Evolutionary conservation across 306 rosid species (phyloP).

Genomic region (Argentina anserina): DNA sequence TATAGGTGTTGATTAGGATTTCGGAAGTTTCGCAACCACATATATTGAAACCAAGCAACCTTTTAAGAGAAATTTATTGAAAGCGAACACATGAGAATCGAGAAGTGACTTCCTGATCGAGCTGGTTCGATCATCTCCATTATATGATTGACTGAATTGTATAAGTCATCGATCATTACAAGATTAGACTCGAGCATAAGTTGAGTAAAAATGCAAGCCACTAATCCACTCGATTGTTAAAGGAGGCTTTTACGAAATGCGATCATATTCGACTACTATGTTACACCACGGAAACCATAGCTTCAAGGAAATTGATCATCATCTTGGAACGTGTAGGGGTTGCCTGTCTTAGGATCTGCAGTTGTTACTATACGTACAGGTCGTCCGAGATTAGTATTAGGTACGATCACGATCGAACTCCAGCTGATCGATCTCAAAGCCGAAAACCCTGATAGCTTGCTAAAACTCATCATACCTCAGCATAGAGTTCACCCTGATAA

Average conservation of each 20-base stretch:
- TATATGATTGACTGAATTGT: not conserved
- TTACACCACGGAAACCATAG: not conserved
- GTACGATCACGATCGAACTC: too few species aligned
- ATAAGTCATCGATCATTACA: not conserved
- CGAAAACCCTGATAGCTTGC: not conserved
- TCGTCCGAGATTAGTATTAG: too few species aligned
- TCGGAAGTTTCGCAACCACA: not conserved
- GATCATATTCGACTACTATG: not conserved
- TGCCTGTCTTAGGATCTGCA: not conserved
- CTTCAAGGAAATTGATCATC: not conserved
- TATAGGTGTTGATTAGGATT: not conserved
- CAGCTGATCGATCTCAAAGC: not conserved
- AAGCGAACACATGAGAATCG: not conserved
- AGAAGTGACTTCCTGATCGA: too few species aligned
- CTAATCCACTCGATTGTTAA: not conserved
- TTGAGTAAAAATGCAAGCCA: not conserved
- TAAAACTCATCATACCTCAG: not conserved
- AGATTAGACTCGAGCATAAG: too few species aligned
- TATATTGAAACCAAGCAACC: not conserved
- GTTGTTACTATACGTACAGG: too few species aligned
- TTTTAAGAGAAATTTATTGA: not conserved
- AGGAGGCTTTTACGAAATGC: not conserved
- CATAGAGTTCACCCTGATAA: too few species aligned
- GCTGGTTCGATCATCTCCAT: not conserved
- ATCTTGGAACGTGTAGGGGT: not conserved